Percentiles rank a stretch among this genome's conserved stretches.
Conservation (phyloP, 257 asterid genomes). For the Coffea canephora region DNA sequence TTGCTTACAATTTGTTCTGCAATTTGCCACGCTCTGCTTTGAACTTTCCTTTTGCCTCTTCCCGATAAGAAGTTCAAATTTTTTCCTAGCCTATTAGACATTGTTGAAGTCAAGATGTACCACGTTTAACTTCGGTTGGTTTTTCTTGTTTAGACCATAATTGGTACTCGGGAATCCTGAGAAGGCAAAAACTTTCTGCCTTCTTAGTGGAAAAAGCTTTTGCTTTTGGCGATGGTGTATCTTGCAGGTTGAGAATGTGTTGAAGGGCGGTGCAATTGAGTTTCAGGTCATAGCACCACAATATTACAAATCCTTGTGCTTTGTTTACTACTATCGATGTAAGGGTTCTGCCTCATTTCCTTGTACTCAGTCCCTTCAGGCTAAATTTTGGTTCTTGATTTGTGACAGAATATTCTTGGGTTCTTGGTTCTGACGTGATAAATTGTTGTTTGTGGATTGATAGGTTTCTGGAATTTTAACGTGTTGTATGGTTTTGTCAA, state of each 20-base stretch:
- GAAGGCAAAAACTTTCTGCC: not conserved
- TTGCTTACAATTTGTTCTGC: not conserved
- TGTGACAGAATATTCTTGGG: no score
- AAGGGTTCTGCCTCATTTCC: no score
- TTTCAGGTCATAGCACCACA: conserved; percentile 4
- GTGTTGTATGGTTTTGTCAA: no score
- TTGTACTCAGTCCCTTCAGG: no score
- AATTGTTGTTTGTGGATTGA: no score
- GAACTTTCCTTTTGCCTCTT: conserved; percentile 1
- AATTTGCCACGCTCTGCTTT: not conserved
- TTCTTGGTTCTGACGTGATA: no score
- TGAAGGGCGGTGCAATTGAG: not conserved
- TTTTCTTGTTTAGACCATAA: not conserved
- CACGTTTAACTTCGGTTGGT: not conserved
- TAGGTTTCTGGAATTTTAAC: no score
- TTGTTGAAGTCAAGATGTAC: not conserved
- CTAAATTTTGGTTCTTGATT: no score
- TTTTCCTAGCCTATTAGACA: not conserved
- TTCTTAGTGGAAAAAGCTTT: not conserved
- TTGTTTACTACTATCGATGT: not conserved
- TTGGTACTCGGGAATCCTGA: not conserved
- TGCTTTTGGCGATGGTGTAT: not conserved
- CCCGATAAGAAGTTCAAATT: not conserved
- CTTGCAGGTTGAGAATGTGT: not conserved
- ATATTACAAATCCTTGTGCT: conserved; percentile 4